Conservation (phyloP, 1,284 basidiomycete genomes). For the Mycosarcoma maydis region DNA sequence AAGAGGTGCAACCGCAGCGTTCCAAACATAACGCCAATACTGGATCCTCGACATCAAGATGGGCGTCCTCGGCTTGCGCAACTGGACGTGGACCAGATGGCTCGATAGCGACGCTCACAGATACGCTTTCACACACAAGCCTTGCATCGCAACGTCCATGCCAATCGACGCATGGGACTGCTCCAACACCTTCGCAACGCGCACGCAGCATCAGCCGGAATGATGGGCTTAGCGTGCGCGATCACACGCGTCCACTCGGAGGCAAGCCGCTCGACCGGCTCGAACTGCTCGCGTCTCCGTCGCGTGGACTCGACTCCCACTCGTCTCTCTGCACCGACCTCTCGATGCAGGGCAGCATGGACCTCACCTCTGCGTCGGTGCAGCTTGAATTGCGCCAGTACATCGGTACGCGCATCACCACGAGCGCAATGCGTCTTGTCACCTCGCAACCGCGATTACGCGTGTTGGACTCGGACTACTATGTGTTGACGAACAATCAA, state of each 20-base stretch:
- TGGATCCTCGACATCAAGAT: constrained; percentile 14
- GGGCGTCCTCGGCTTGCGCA: too few species aligned
- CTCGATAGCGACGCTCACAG: neutral
- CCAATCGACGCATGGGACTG: too few species aligned
- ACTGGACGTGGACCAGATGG: too few species aligned
- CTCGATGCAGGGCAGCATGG: constrained; percentile 26
- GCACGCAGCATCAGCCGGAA: neutral
- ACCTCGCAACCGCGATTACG: neutral
- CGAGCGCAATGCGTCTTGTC: constrained; percentile 2
- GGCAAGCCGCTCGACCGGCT: constrained; percentile 40
- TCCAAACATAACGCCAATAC: too few species aligned
- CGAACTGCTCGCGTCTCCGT: constrained; percentile 43
- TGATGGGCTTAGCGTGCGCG: constrained; percentile 18
- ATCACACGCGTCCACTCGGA: constrained; percentile 21
- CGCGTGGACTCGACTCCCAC: constrained; percentile 36
- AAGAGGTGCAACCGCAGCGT: neutral
- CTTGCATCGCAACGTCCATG: neutral
- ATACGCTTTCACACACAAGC: neutral
- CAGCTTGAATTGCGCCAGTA: constrained; percentile 33
- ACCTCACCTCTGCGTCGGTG: constrained; percentile 18
- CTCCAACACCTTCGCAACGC: neutral
- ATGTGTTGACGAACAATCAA: neutral
- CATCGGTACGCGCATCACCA: constrained; percentile 25
- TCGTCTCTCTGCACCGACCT: constrained; percentile 16
- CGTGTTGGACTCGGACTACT: constrained; percentile 2